Evolutionary conservation across 495 filamentous ascomycete genomes (phyloP), one percentile per base, ranked within the genome.

Genomic region (Neurospora sublineolata): DNA sequence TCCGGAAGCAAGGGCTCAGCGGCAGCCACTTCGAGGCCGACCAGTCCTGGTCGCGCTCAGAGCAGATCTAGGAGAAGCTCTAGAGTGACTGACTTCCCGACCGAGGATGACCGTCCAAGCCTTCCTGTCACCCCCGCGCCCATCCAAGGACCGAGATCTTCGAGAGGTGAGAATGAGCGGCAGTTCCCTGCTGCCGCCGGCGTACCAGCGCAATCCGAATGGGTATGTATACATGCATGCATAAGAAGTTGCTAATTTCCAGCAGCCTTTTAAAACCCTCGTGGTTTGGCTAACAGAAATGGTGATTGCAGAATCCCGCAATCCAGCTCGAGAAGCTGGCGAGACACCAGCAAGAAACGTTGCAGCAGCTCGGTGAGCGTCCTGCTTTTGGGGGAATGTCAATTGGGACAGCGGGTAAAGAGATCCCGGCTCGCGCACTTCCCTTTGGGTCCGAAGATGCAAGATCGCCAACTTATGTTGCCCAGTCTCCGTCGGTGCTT

Each of bases 71-170:
- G 84, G 40, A 83, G 84, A 70, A 87, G 86, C 77, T 86, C 88
- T 71, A 90, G 83, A 73, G 80, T 97, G 30, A 97, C 93, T 36
- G 92, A 97, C 81, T 97, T 97, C 82, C 94, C 94, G 3, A 91
- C 87, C 74, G 92, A 90, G 78, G 80, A 87, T 72, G 94, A 97
- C 79, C 87, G 94, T 20, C 94, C 94, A 52, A 94, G 91, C 75
- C 85, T 97, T n/a, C 93, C 94, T 20, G 93, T 97, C 36, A 97
- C 94, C 14, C 94, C 94, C 3, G 92, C 92, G 2, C 92, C 93
- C 4, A 86, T 92, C 72, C 84, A 88, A 37, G 77, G 80, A 70
- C 73, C 74, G 64, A 79, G 72, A 36, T 80, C 79, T 70, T 82
- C 79, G 82, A 78, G 74, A 69, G 73, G 76, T 73, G 72, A 89